A percentile compares a stretch with the other conserved stretches of the same genome.
Evolutionary conservation across 345 rosid species (phyloP).

Genomic region (Noccaea bulbosa): DNA sequence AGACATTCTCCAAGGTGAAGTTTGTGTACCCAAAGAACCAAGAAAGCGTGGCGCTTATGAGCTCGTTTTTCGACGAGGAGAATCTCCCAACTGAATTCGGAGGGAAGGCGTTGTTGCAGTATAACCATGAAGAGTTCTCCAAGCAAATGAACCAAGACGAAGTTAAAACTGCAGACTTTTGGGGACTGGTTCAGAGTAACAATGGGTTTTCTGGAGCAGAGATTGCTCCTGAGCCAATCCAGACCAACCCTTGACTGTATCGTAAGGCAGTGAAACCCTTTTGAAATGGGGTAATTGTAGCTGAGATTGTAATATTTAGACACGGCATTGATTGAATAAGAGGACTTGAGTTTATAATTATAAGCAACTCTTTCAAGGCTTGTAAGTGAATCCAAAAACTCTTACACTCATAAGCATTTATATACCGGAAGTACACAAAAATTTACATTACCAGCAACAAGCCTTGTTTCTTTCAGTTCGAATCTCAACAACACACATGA

Average conservation of each 20-base stretch:
- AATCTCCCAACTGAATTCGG: slow-evolving; percentile 89
- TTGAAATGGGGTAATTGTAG: slow-evolving; percentile 4
- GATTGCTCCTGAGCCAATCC: slow-evolving; percentile 60
- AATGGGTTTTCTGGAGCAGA: slow-evolving; percentile 56
- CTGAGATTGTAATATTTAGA: slow-evolving; percentile 17
- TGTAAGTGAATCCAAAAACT: slow-evolving; percentile 8
- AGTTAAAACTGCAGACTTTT: slow-evolving; percentile 57
- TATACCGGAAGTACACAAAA: slow-evolving; percentile 20
- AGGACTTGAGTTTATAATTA: slow-evolving; percentile 4
- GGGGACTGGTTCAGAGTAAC: slow-evolving; percentile 59
- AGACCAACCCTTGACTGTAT: slow-evolving; percentile 28
- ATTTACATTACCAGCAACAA: slow-evolving; percentile 6
- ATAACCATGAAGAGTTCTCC: slow-evolving; percentile 87
- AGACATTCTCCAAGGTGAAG: slow-evolving; percentile 86
- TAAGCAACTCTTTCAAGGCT: neutral
- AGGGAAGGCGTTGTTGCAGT: slow-evolving; percentile 71
- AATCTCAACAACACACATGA: slow-evolving; percentile 36
- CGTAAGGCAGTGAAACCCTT: slow-evolving; percentile 10
- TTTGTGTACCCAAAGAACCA: slow-evolving; percentile 89
- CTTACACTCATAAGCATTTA: slow-evolving; percentile 26
- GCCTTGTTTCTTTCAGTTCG: slow-evolving; percentile 32
- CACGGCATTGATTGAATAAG: neutral
- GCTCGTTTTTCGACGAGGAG: slow-evolving; percentile 68
- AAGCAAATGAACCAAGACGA: slow-evolving; percentile 79
- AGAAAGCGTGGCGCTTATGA: slow-evolving; percentile 83